Percentiles rank a stretch among this genome's conserved stretches.
phyloP scores from a whole-genome alignment of 768 basidiomycete species.

The Sarcodon aspratus region DNA sequence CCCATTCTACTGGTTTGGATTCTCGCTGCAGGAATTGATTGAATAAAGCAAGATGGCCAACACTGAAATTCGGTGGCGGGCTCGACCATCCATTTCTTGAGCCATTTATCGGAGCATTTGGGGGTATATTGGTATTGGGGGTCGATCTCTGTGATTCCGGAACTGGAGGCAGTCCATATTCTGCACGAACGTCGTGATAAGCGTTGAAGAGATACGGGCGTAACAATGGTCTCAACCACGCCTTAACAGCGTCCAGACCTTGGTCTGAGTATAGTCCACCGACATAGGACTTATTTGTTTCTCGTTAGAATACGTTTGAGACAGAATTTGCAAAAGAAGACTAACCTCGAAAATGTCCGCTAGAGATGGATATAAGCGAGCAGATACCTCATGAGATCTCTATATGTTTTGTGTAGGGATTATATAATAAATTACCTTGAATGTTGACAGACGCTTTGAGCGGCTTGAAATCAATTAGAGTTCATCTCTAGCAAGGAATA shows the following conservation, averaged over 20 bases:
- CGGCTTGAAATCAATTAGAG: slow-evolving; percentile 15
- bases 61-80: slow-evolving; percentile 17
- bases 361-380: slow-evolving; percentile 13
- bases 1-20: slow-evolving; percentile 56
- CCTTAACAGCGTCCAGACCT: slow-evolving; percentile 41
- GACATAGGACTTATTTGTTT: slow-evolving; percentile 47
- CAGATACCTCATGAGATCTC: background rate
- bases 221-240: slow-evolving; percentile 56
- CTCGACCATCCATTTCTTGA: slow-evolving; percentile 15
- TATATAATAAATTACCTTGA: slow-evolving; percentile 39
- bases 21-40: slow-evolving; percentile 64
- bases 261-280: slow-evolving; percentile 70
- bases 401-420: background rate
- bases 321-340: background rate
- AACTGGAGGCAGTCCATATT: slow-evolving; percentile 51
- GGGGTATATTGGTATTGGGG: slow-evolving; percentile 1
- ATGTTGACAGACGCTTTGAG: slow-evolving; percentile 57
- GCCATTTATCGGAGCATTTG: slow-evolving; percentile 1
- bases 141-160: slow-evolving; percentile 11
- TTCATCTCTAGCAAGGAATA: no score
- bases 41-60: slow-evolving; percentile 69
- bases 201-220: slow-evolving; percentile 50
- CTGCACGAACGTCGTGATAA: slow-evolving; percentile 49
- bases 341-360: slow-evolving; percentile 75
- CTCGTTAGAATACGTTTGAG: background rate